phyloP scores from a whole-genome alignment of 768 basidiomycete genomes.

The Suillus subaureus region DNA sequence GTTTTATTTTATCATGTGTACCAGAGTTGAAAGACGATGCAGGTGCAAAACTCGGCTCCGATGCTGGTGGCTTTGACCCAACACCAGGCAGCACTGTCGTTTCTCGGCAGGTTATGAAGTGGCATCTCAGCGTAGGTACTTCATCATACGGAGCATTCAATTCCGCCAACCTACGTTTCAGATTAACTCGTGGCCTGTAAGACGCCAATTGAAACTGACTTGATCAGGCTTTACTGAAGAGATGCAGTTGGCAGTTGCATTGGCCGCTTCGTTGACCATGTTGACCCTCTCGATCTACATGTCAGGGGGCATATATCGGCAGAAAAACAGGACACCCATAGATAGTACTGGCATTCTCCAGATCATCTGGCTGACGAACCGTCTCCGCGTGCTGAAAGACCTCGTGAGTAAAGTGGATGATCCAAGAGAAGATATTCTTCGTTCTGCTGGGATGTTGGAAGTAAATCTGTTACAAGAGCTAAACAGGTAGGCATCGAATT shows the following conservation, averaged over 20 bases:
- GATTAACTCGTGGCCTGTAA: constrained; percentile 20
- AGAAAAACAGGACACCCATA: background rate
- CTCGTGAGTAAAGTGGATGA: constrained; percentile 6
- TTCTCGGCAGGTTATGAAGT: constrained; percentile 2
- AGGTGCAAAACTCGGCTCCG: constrained; percentile 16
- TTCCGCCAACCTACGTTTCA: background rate
- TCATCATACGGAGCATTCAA: background rate
- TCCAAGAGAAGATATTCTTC: constrained; percentile 6
- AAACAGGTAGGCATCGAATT: background rate
- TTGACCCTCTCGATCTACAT: constrained; percentile 6
- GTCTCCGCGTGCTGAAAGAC: constrained; percentile 9
- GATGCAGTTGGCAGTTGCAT: constrained; percentile 11
- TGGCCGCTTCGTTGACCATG: constrained; percentile 10
- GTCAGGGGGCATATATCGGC: background rate
- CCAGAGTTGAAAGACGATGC: background rate
- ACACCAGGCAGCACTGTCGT: constrained; percentile 4
- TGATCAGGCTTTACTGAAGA: background rate
- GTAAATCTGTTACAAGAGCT: constrained; percentile 2
- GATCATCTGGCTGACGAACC: constrained; percentile 13
- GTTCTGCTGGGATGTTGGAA: constrained; percentile 16
- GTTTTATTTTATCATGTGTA: background rate
- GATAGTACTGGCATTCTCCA: constrained; percentile 17
- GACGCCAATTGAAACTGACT: background rate
- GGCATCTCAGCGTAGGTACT: constrained; percentile 17
- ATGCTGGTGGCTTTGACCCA: constrained; percentile 12